phyloP scores from a whole-genome alignment of 2,329 filamentous ascomycete species.

The Septoria linicola region DNA sequence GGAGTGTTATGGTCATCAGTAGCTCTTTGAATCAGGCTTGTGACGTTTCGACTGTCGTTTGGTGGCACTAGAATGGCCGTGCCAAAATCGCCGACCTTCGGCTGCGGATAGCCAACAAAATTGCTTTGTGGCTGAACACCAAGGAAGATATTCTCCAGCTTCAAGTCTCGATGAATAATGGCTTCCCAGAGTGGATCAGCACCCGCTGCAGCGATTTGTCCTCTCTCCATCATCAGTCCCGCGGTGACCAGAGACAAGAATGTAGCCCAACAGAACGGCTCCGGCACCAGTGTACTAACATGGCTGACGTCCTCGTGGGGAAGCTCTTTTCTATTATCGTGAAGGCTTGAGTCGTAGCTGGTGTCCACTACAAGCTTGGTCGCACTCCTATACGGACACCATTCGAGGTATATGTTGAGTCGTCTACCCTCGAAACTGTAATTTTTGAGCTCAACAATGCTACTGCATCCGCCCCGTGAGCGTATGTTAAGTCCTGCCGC shows the following conservation, averaged over 20 bases:
- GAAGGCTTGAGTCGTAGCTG: neutral
- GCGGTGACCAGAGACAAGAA: constrained; percentile 20
- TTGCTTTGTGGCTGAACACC: neutral
- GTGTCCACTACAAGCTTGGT: neutral
- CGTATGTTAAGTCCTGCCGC: too few species aligned
- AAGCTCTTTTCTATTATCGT: neutral
- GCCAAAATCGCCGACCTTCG: constrained; percentile 22
- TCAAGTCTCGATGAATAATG: constrained; percentile 24
- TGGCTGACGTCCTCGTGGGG: constrained; percentile 1
- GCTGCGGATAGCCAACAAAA: constrained; percentile 12
- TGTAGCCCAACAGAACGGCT: constrained; percentile 22
- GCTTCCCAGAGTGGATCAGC: constrained; percentile 6
- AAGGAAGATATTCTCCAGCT: constrained; percentile 17
- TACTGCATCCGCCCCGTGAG: too few species aligned
- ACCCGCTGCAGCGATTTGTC: neutral
- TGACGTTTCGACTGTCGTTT: neutral
- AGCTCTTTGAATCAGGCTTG: too few species aligned
- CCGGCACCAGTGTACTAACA: constrained; percentile 3
- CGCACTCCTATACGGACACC: constrained; percentile 6
- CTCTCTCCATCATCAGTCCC: constrained; percentile 21
- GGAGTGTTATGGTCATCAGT: too few species aligned
- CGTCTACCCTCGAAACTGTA: too few species aligned
- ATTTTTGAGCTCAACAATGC: too few species aligned
- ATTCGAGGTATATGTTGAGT: constrained; percentile 9
- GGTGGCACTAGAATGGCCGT: constrained; percentile 2